Evolutionary conservation across 306 rosid genomes (phyloP).

Genomic region (Crataegus laevigata): DNA sequence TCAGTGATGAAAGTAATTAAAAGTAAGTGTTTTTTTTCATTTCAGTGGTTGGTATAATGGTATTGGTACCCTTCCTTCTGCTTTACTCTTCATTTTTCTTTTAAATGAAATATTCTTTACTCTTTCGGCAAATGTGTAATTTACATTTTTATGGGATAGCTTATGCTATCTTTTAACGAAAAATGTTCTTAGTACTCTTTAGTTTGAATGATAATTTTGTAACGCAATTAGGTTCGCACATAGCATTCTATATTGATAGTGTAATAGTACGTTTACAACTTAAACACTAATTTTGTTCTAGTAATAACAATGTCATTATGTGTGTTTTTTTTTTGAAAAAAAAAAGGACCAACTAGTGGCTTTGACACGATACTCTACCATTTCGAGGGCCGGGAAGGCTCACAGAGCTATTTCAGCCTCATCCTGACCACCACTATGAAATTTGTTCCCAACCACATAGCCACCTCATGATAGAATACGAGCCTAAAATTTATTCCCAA

Average conservation of each 20-base stretch:
- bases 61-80: slow-evolving; percentile 1
- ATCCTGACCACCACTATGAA: no score
- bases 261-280: not conserved
- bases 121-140: not conserved
- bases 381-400: fast-evolving
- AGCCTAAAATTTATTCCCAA: no score
- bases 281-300: not conserved
- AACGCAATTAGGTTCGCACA: not conserved
- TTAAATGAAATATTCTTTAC: not conserved
- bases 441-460: no score
- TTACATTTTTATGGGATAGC: not conserved
- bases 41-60: slow-evolving; percentile 1
- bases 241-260: not conserved
- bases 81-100: slow-evolving; percentile 3
- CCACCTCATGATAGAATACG: no score
- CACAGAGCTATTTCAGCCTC: no score
- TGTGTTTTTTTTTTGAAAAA: no score
- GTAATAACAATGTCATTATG: no score
- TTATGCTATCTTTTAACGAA: no score
- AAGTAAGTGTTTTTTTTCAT: not conserved
- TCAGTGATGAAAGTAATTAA: not conserved
- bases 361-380: fast-evolving
- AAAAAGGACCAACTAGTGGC: fast-evolving
- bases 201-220: not conserved
- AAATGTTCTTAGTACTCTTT: no score